Conservation (phyloP, 345 rosid species). For the Erysimum cheiranthoides region DNA sequence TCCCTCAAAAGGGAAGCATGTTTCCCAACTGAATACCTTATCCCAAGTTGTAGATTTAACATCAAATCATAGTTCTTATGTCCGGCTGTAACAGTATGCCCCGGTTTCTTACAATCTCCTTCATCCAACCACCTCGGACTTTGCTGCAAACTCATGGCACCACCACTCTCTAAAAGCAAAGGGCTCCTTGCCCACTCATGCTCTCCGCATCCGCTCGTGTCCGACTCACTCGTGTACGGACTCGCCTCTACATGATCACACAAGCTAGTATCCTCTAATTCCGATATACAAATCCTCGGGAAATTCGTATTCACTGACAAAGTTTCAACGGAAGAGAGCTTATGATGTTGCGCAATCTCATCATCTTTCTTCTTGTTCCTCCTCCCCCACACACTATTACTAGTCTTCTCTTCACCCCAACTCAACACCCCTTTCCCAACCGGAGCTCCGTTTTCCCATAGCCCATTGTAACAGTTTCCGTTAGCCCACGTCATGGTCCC, state of each 20-base stretch:
- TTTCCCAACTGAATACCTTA: constrained; percentile 82
- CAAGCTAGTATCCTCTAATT: constrained; percentile 59
- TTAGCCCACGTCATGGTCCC: constrained; percentile 64
- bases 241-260: constrained; percentile 63
- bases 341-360: constrained; percentile 50
- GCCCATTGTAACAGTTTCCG: constrained; percentile 65
- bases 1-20: constrained; percentile 60
- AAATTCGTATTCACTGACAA: constrained; percentile 48
- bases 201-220: constrained; percentile 45
- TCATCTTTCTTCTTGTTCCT: constrained; percentile 42
- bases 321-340: constrained; percentile 69
- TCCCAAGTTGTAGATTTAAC: constrained; percentile 78
- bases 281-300: constrained; percentile 73
- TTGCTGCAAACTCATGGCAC: constrained; percentile 55
- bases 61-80: constrained; percentile 73
- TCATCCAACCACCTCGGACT: constrained; percentile 61
- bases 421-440: constrained; percentile 64
- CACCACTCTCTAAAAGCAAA: constrained; percentile 39
- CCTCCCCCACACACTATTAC: constrained; percentile 44
- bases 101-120: constrained; percentile 65
- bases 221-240: constrained; percentile 47
- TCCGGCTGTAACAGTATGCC: constrained; percentile 61
- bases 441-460: constrained; percentile 74
- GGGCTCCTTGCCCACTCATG: constrained; percentile 40
- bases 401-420: constrained; percentile 50